phyloP scores from a whole-genome alignment of 2,329 filamentous ascomycete genomes.

The Lasiodiplodia citricola region DNA sequence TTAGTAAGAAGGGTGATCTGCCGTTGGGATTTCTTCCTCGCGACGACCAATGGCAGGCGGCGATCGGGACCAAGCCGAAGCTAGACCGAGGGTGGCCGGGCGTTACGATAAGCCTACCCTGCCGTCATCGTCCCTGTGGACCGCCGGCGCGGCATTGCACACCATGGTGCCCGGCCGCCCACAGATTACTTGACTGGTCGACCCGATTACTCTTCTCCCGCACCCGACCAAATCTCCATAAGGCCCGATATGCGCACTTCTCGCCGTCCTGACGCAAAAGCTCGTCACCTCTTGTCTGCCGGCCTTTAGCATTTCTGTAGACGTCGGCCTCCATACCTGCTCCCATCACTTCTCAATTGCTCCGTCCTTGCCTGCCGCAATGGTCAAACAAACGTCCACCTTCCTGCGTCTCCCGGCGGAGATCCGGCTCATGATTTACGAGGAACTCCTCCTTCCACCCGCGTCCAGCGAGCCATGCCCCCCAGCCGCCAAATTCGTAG shows the following conservation, averaged over 20 bases:
- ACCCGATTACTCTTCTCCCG: not conserved
- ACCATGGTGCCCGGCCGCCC: slow-evolving; percentile 20
- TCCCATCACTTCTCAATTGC: not conserved
- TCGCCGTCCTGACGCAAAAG: not conserved
- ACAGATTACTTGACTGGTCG: slow-evolving; percentile 9
- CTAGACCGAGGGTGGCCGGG: not conserved
- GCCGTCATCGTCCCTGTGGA: slow-evolving; percentile 10
- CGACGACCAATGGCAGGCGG: not conserved
- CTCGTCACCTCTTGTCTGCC: not conserved
- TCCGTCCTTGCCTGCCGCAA: not conserved
- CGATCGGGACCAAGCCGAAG: not conserved
- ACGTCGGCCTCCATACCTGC: not conserved
- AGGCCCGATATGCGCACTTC: slow-evolving; percentile 17
- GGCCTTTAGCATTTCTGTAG: not conserved
- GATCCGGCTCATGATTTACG: slow-evolving; percentile 55
- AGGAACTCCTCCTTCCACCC: slow-evolving; percentile 47
- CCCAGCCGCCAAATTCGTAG: slow-evolving; percentile 1
- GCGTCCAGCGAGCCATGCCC: slow-evolving; percentile 17
- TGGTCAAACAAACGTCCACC: slow-evolving; percentile 2
- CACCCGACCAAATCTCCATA: slow-evolving; percentile 5
- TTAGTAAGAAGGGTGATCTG: slow-evolving; percentile 10
- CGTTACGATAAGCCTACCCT: slow-evolving; percentile 20
- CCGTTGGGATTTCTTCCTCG: not conserved
- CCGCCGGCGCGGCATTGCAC: slow-evolving; percentile 12
- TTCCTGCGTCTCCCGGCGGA: slow-evolving; percentile 53